Conservation (phyloP, 805 yeast genomes). For the Clavispora fructus region DNA sequence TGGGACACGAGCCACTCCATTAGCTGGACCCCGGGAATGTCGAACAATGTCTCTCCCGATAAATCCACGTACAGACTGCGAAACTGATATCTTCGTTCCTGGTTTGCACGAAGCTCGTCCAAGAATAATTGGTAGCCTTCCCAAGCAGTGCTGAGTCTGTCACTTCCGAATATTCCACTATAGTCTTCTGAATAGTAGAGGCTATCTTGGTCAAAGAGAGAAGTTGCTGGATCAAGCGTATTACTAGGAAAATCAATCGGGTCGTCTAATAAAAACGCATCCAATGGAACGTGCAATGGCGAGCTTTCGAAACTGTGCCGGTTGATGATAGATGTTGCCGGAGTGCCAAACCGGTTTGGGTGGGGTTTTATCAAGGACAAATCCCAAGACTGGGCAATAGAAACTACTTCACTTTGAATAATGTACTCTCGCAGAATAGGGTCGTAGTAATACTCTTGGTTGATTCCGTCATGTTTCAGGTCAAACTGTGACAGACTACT, state of each 20-base stretch:
- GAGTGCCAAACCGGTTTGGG: background rate
- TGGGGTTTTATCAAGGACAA: background rate
- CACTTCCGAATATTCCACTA: background rate
- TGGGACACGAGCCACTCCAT: background rate
- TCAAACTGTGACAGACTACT: background rate
- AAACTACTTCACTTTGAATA: background rate
- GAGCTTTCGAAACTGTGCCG: background rate
- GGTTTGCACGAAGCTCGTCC: background rate
- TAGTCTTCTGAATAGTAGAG: background rate
- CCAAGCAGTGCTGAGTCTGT: background rate
- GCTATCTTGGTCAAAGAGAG: background rate
- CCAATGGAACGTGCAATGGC: background rate
- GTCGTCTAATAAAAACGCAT: background rate
- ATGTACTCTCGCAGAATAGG: background rate
- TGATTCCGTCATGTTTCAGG: background rate
- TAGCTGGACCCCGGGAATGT: background rate
- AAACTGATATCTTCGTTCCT: background rate
- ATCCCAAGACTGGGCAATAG: background rate
- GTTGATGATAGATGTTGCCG: background rate
- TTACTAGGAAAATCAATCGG: background rate
- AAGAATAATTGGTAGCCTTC: background rate
- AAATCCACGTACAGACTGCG: background rate
- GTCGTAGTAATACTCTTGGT: background rate
- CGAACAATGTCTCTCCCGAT: background rate
- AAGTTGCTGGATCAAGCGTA: background rate